A percentile compares a stretch with the other conserved stretches of the same genome.
Conservation (phyloP, 2,329 filamentous ascomycete genomes). For the Xylaria sp. region DNA sequence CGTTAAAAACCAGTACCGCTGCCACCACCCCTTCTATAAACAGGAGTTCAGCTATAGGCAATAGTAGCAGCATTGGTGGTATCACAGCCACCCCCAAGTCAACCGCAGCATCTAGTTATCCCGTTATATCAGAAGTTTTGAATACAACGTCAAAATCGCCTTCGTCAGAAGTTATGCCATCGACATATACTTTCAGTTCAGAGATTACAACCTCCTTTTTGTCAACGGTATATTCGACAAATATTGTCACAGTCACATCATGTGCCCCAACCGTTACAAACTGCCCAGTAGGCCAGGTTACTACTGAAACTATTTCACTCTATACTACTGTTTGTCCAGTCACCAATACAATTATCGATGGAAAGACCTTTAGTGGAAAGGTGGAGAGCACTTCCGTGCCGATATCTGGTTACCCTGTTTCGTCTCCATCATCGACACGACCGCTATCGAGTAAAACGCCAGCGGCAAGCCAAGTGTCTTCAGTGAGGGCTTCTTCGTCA, state of each 20-base stretch:
- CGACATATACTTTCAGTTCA: slow-evolving; percentile 46
- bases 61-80: slow-evolving; percentile 20
- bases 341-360: slow-evolving; percentile 47
- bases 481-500: slow-evolving; percentile 35
- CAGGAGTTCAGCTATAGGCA: background rate
- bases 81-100: slow-evolving; percentile 33
- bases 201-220: slow-evolving; percentile 45
- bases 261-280: slow-evolving; percentile 45
- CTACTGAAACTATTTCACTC: slow-evolving; percentile 46
- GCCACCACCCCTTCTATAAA: background rate
- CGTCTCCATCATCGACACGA: slow-evolving; percentile 7
- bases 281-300: slow-evolving; percentile 47
- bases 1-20: background rate
- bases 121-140: slow-evolving; percentile 18
- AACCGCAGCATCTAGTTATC: slow-evolving; percentile 11
- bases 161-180: slow-evolving; percentile 41
- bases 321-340: slow-evolving; percentile 50
- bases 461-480: slow-evolving; percentile 20
- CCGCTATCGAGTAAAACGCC: slow-evolving; percentile 2
- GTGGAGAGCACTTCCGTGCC: slow-evolving; percentile 19
- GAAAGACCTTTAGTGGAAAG: slow-evolving; percentile 42
- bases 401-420: slow-evolving; percentile 6
- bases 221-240: slow-evolving; percentile 49
- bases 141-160: slow-evolving; percentile 30
- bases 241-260: slow-evolving; percentile 45